phyloP scores from a whole-genome alignment of 192 early-diverging fungal species.

The Coemansia brasiliensis region DNA sequence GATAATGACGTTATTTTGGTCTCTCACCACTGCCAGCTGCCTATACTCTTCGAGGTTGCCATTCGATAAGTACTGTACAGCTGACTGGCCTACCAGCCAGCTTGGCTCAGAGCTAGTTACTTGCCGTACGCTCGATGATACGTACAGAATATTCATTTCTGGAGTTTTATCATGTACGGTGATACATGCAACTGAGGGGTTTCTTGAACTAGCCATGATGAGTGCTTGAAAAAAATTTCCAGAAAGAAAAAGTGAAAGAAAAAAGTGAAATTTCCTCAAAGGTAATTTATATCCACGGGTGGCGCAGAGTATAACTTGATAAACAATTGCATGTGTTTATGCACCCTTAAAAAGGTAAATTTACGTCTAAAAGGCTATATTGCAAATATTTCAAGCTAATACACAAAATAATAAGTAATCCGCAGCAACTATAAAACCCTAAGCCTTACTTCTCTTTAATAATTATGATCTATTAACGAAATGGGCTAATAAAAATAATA shows the following conservation, averaged over 20 bases:
- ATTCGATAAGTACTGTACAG: conserved; percentile 8
- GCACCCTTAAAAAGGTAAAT: neutral
- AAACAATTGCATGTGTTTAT: neutral
- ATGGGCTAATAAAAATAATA: too few species aligned
- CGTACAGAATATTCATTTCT: conserved; percentile 32
- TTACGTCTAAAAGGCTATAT: neutral
- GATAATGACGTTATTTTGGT: conserved; percentile 6
- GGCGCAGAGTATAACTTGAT: conserved; percentile 1
- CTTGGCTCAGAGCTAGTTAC: conserved; percentile 9
- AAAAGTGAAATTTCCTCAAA: neutral
- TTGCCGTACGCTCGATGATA: conserved; percentile 20
- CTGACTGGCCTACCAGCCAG: conserved; percentile 9
- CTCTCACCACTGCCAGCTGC: neutral
- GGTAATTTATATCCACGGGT: neutral
- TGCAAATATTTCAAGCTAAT: neutral
- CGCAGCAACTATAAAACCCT: too few species aligned
- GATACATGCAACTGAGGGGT: conserved; percentile 4
- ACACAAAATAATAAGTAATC: neutral
- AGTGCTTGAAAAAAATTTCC: conserved; percentile 3
- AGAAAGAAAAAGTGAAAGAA: neutral
- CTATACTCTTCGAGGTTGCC: conserved; percentile 12
- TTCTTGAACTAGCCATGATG: neutral
- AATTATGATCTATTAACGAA: too few species aligned
- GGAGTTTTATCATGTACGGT: conserved; percentile 38
- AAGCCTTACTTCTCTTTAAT: neutral